Percentiles rank a stretch among this genome's conserved stretches.
phyloP scores from a whole-genome alignment of 192 early-diverging fungal species.

The Glomus cerebriforme region DNA sequence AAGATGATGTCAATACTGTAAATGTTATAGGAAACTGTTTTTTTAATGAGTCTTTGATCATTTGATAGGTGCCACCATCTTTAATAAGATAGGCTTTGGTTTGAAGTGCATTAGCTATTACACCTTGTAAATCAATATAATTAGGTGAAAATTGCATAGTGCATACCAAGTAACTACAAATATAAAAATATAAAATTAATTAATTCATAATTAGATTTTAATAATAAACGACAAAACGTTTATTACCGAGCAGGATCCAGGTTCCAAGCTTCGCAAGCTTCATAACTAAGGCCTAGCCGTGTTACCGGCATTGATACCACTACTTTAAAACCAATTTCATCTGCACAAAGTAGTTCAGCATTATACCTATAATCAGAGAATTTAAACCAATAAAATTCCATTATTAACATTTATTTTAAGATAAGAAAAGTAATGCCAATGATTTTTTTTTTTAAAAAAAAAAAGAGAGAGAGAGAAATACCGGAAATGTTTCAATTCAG shows the following conservation, averaged over 20 bases:
- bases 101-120: background rate
- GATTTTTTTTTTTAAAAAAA: background rate
- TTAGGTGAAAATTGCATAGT: constrained; percentile 34
- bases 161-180: constrained; percentile 34
- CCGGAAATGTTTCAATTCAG: constrained; percentile 22
- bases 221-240: background rate
- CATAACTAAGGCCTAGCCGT: constrained; percentile 32
- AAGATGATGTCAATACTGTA: constrained; percentile 30
- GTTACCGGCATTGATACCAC: constrained; percentile 29
- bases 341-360: constrained; percentile 33
- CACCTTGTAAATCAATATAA: constrained; percentile 33
- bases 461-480: constrained; percentile 1
- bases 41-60: constrained; percentile 30
- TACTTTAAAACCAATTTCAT: constrained; percentile 34
- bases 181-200: background rate
- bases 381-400: background rate
- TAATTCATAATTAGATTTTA: background rate
- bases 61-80: background rate
- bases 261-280: constrained; percentile 36
- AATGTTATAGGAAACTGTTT: constrained; percentile 20
- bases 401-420: background rate
- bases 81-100: constrained; percentile 8
- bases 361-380: constrained; percentile 19
- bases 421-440: background rate
- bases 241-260: constrained; percentile 27